Evolutionary conservation across 495 filamentous ascomycete species (phyloP), one percentile per base, ranked within the genome.

Genomic region (Polyplosphaeria fusca): DNA sequence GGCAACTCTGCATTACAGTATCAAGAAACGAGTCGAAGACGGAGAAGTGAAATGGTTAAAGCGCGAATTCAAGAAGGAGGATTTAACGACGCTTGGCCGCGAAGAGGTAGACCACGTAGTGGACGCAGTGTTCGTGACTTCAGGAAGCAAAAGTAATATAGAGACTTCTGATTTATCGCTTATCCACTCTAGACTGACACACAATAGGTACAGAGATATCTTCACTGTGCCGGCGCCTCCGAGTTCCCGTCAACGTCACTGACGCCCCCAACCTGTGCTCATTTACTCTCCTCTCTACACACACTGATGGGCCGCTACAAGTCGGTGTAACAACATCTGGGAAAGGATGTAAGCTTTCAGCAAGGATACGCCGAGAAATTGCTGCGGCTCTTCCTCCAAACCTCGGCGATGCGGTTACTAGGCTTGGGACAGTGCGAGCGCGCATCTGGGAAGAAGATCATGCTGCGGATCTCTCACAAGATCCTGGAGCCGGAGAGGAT

Each of bases 321-420:
- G 86, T 98, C 58, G 93, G 92, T 41, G 88, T 97, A 46, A 97
- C 93, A 3, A 98, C 93, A 1, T 96, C 93, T 24, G 94, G 94
- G 16, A 85, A 87, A 58, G 93, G 93, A 0, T 98, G 93, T 76
- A 96, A 96, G 66, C 82, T 98, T 28, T 88, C 94, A 5, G 87
- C 88, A 2, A 80, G 93, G n/a, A 86, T 98, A 59, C 81, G 90
- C 27, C 78, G 94, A 32, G 93, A 97, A 67, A 86, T 98, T 47
- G 85, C 86, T 14, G 82, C 89, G 0, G 78, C 80, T 1, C 79
- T 98, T 14, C 94, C 94, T 0, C 66, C 75, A 5, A 79, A 87
- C n/a, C 77, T 97, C n/a, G 93, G 93, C n/a, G 65, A 60, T 20
- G 89, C 94, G 0, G 89, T 94, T 54, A 80, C 83, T 47, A 76